Evolutionary conservation across 345 rosid species (phyloP).

Genomic region (Rhizophora mangle): DNA sequence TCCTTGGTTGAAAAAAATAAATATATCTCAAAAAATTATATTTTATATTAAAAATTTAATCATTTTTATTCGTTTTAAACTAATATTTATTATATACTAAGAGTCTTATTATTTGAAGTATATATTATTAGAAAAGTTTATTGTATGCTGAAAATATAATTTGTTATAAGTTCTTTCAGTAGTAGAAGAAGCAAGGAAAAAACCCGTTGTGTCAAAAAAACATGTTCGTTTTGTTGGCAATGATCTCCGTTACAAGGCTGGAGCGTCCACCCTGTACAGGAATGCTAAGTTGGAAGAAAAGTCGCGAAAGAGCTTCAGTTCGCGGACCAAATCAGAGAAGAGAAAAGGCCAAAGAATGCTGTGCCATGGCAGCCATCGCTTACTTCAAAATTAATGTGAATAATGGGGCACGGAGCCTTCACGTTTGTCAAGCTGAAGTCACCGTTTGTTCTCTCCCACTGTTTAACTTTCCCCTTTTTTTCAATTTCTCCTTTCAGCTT

Average conservation of each 20-base stretch:
- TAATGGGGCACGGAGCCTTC: too few relatives aligned
- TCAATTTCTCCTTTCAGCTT: neutral
- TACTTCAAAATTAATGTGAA: neutral
- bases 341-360: neutral
- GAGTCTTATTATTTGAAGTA: too few relatives aligned
- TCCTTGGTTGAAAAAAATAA: too few relatives aligned
- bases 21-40: too few relatives aligned
- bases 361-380: constrained; percentile 33
- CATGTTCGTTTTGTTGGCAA: constrained; percentile 30
- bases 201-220: constrained; percentile 11
- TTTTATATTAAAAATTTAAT: too few relatives aligned
- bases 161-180: neutral
- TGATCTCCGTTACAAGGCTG: constrained; percentile 22
- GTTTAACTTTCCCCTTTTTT: neutral
- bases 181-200: constrained; percentile 12
- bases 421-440: neutral
- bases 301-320: constrained; percentile 2
- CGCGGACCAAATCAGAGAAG: neutral
- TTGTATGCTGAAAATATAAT: too few relatives aligned
- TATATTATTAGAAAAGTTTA: too few relatives aligned
- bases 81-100: too few relatives aligned
- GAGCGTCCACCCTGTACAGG: neutral
- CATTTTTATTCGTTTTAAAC: too few relatives aligned
- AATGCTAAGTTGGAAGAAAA: neutral
- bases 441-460: neutral